Base-by-base conservation (phyloP, 768 basidiomycete genomes). In the Tylopilus balloui region DNA sequence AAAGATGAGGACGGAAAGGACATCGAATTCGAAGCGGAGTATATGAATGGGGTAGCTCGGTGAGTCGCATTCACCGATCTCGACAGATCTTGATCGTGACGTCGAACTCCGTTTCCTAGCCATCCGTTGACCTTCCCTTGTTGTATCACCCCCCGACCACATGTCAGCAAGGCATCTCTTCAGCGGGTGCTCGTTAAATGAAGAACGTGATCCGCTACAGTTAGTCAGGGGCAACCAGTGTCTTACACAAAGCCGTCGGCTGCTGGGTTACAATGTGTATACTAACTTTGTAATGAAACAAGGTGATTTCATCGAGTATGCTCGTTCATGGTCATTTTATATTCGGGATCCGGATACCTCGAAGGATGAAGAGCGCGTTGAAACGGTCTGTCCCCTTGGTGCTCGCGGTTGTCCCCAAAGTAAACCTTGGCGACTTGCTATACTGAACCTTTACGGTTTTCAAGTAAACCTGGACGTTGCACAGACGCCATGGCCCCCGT, bases 111-210 rank as follows among this genome's bases (percentile, higher is more conserved):
- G 3, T 17, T 32, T 37, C 39, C 6, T 20, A 62, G 59, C 7
- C 46, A 43, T 29, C 41, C 38, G 12, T 28, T 42, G 27, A 10
- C 48, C 5, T 61, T 62, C 42, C 59, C 60, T 21, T 61, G 60
- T 44, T 13, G 4, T 28, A 42, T 62, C 39, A 48, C 35, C 1
- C 48, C 47, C 15, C 53, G 57, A 12, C 5, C 48, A 21, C 48
- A 52, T 36, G 28, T 58, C 4, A 40, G 5, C 31, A 56, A n/a
- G 17, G 32, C 38, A 13, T 44, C 2, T 21, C 28, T 59, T 1
- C 54, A 59, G 40, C 44, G 21, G n/a, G 29, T 9, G 29, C 34
- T 47, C 9, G 15, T 27, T 7, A 14, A n/a, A 15, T 56, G 11
- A 12, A 5, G 25, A 27, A 27, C 25, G 9, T 27, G 25, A 27